phyloP scores from a whole-genome alignment of 2,329 filamentous ascomycete species.

The Alternaria sp. region DNA sequence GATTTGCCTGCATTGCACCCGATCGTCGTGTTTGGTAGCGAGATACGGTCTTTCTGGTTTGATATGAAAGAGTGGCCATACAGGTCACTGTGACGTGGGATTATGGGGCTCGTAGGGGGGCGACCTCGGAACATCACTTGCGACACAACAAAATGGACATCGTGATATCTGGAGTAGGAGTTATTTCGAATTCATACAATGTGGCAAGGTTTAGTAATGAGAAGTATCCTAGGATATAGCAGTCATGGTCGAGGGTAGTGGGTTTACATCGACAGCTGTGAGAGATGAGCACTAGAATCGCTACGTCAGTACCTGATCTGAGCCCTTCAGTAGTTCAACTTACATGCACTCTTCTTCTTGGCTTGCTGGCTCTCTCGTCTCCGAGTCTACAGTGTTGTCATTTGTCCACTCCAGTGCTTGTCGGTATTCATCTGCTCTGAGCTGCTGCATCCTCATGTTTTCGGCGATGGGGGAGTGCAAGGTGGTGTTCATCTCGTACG shows the following conservation, averaged over 20 bases:
- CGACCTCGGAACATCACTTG: background rate
- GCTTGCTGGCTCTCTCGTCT: background rate
- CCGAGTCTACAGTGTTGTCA: background rate
- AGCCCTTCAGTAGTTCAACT: background rate
- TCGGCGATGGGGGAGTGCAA: conserved; percentile 12
- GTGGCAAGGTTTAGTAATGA: background rate
- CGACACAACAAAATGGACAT: background rate
- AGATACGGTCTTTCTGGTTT: background rate
- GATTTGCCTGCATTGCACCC: background rate
- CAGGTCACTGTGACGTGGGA: background rate
- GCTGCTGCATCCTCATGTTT: conserved; percentile 20
- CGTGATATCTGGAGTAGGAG: background rate
- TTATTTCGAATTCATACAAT: rapidly evolving
- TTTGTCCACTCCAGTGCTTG: conserved; percentile 25
- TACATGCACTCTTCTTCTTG: conserved; percentile 7
- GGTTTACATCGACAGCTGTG: background rate
- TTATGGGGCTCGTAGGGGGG: background rate
- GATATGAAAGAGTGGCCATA: background rate
- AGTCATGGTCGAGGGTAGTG: background rate
- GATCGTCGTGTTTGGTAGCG: background rate
- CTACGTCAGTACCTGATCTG: background rate
- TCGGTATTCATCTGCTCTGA: conserved; percentile 23
- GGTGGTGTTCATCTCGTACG: conserved; percentile 15
- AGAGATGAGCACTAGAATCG: background rate
- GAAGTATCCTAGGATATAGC: background rate